Percentiles rank a stretch among this genome's conserved stretches.
Evolutionary conservation across 129 eudicot species (phyloP).

Genomic region (Artemisia annua): DNA sequence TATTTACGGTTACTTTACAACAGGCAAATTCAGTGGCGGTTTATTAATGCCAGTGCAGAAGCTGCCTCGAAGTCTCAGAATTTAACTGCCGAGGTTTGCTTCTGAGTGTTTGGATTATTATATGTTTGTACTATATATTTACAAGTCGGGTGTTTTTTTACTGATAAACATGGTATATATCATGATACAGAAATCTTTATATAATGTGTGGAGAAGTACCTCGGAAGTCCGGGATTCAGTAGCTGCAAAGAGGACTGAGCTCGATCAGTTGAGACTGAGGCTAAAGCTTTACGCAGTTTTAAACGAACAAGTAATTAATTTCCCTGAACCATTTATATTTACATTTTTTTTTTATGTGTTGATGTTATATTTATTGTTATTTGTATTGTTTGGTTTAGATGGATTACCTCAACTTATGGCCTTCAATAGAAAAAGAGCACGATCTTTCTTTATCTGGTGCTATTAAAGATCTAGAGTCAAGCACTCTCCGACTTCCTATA

Average conservation of each 20-base stretch:
- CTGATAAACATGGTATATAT: constrained; percentile 23
- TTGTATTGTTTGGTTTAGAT: constrained; percentile 41
- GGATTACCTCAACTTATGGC: constrained; percentile 72
- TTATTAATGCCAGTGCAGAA: constrained; percentile 66
- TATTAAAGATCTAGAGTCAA: constrained; percentile 70
- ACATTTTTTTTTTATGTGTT: background rate
- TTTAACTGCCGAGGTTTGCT: constrained; percentile 64
- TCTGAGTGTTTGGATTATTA: too few species aligned
- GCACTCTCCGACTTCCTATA: constrained; percentile 87
- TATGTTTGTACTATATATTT: background rate
- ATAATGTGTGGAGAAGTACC: constrained; percentile 68
- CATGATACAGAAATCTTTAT: constrained; percentile 58
- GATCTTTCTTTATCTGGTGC: constrained; percentile 50
- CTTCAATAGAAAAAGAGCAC: constrained; percentile 66
- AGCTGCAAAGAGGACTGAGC: constrained; percentile 53
- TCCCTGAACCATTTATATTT: background rate
- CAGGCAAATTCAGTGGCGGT: constrained; percentile 83
- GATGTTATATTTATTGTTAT: background rate
- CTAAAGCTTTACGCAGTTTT: constrained; percentile 52
- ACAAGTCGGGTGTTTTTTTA: too few species aligned
- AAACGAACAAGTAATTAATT: constrained; percentile 62
- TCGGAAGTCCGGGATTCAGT: constrained; percentile 60
- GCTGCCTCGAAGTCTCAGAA: constrained; percentile 51
- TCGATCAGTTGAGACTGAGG: constrained; percentile 63
- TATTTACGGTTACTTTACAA: constrained; percentile 72